Conservation (phyloP, 176 grass and related monocot species). For the Carex cristatella region DNA sequence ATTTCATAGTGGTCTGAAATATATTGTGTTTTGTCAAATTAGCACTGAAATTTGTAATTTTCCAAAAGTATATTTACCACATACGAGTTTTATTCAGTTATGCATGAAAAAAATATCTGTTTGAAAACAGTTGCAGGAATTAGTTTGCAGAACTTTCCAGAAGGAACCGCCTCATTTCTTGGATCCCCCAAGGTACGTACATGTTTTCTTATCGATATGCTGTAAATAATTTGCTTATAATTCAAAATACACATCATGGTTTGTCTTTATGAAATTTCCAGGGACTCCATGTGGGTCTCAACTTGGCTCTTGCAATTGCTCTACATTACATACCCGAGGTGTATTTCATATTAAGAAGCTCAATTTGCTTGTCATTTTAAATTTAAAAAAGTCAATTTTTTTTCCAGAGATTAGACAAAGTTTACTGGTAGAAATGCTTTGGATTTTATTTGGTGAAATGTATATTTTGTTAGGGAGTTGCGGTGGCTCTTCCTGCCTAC, state of each 20-base stretch:
- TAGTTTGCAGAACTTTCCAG: conserved; percentile 74
- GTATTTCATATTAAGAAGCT: not conserved
- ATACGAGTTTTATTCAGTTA: not conserved
- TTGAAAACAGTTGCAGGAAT: conserved; percentile 64
- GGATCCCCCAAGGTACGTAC: conserved; percentile 57
- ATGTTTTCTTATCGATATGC: not conserved
- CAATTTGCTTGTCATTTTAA: not conserved
- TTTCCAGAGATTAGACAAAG: not conserved
- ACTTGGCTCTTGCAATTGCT: conserved; percentile 91
- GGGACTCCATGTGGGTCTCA: conserved; percentile 82
- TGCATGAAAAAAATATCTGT: not conserved
- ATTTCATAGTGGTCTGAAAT: not conserved
- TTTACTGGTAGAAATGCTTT: not conserved
- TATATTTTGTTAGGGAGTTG: conserved; percentile 51
- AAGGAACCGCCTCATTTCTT: conserved; percentile 65
- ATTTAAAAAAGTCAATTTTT: not conserved
- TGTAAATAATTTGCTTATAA: not conserved
- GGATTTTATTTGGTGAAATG: conserved; percentile 17
- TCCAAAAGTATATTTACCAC: not conserved
- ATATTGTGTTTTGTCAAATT: not conserved
- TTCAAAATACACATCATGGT: not conserved
- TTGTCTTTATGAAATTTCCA: conserved; percentile 18
- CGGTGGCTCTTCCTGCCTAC: conserved; percentile 86
- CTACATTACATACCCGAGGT: conserved; percentile 98
- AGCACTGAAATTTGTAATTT: not conserved